phyloP scores from a whole-genome alignment of 257 asterid species.

The Oldenlandia corymbosa region DNA sequence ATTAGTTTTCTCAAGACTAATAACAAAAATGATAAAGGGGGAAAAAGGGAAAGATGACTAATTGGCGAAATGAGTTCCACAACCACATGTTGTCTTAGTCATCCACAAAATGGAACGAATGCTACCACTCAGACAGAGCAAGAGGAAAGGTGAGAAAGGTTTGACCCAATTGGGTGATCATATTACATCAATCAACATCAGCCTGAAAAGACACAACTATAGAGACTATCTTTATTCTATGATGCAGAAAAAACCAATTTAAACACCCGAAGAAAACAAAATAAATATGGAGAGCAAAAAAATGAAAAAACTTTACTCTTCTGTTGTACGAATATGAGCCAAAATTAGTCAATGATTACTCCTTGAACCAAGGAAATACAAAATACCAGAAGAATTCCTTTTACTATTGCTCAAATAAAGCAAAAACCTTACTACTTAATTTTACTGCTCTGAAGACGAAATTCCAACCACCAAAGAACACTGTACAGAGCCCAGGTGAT shows the following conservation, averaged over 20 bases:
- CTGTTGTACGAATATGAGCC: neutral
- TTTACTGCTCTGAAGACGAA: neutral
- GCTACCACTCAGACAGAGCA: constrained; percentile 8
- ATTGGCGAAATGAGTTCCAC: constrained; percentile 18
- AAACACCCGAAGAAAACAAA: constrained; percentile 1
- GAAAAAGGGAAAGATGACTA: neutral
- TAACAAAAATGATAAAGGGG: neutral
- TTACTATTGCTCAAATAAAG: neutral
- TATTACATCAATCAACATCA: constrained; percentile 24
- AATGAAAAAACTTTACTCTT: neutral
- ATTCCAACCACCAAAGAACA: neutral
- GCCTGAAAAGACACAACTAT: neutral
- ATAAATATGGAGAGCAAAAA: too few species aligned
- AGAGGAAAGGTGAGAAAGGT: constrained; percentile 8
- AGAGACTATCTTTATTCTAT: constrained; percentile 2
- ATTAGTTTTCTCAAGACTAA: constrained; percentile 1
- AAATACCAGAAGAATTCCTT: neutral
- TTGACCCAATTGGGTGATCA: constrained; percentile 15
- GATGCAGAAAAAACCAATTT: neutral
- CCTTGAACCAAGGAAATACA: neutral
- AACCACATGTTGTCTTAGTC: constrained; percentile 10
- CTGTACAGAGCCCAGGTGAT: neutral
- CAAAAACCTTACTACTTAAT: neutral
- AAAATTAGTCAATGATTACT: neutral
- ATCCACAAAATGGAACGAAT: neutral